Evolutionary conservation across 1,139 yeast species (phyloP).

Genomic region (Geotrichum candidum): DNA sequence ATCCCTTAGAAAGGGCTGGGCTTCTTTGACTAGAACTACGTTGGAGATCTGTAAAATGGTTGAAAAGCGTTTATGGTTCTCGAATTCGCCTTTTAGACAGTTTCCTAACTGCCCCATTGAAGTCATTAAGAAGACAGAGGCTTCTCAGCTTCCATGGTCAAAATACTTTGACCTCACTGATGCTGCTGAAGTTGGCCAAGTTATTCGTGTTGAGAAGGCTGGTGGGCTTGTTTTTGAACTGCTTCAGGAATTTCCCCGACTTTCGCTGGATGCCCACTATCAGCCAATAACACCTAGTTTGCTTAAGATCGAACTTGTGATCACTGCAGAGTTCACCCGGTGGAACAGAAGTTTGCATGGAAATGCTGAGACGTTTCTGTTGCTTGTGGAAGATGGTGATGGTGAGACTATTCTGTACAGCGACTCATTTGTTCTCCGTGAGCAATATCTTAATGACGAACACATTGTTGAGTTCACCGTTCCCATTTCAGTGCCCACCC

Average conservation of each 20-base stretch:
- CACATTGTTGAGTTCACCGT: slow-evolving; percentile 63
- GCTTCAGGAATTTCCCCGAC: slow-evolving; percentile 65
- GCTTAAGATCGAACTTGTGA: slow-evolving; percentile 58
- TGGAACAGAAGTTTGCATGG: slow-evolving; percentile 71
- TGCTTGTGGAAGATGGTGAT: slow-evolving; percentile 77
- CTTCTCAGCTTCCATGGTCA: slow-evolving; percentile 77
- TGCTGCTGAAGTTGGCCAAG: slow-evolving; percentile 75
- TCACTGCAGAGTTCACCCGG: slow-evolving; percentile 58
- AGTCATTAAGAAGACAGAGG: slow-evolving; percentile 67
- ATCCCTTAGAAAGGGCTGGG: slow-evolving; percentile 65
- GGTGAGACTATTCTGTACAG: slow-evolving; percentile 65
- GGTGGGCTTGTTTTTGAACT: slow-evolving; percentile 60
- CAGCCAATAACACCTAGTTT: slow-evolving; percentile 75
- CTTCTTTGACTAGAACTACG: slow-evolving; percentile 52
- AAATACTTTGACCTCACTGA: slow-evolving; percentile 61
- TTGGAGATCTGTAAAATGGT: slow-evolving; percentile 73
- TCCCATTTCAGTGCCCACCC: slow-evolving; percentile 51
- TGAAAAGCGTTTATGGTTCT: slow-evolving; percentile 75
- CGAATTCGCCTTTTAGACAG: slow-evolving; percentile 83
- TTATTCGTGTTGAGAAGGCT: slow-evolving; percentile 62
- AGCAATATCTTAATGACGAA: slow-evolving; percentile 45
- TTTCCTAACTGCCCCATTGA: slow-evolving; percentile 63
- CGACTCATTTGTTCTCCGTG: slow-evolving; percentile 51
- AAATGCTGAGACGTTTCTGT: slow-evolving; percentile 54
- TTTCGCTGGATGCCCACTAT: slow-evolving; percentile 51